Conservation (phyloP, 495 filamentous ascomycete genomes). For the Elaphomyces granulatus region DNA sequence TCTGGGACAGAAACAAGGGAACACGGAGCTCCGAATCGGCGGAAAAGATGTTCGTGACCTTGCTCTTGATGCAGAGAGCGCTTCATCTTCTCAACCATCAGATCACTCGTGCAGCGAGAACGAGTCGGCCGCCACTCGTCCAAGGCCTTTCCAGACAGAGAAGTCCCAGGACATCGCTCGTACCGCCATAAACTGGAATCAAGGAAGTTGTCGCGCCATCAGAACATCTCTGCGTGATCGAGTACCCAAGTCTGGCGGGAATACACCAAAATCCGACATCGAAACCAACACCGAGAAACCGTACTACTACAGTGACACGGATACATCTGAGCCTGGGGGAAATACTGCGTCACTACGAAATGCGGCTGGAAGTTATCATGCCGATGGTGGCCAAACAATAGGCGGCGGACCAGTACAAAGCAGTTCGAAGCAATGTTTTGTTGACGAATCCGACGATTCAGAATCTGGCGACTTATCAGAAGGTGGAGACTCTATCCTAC, state of each 20-base stretch:
- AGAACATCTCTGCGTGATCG: slow-evolving; percentile 23
- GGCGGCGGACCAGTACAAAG: slow-evolving; percentile 12
- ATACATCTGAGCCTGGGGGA: no score
- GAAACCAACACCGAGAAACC: no score
- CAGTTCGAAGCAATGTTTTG: slow-evolving; percentile 10
- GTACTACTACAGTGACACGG: no score
- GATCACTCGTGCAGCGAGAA: slow-evolving; percentile 6
- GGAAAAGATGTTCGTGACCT: no score
- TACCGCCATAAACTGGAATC: slow-evolving; percentile 29
- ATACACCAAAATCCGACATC: no score
- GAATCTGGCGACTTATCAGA: slow-evolving; percentile 17
- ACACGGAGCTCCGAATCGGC: slow-evolving; percentile 16
- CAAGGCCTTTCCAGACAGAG: no score
- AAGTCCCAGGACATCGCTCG: slow-evolving; percentile 13
- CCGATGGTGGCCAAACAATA: slow-evolving; percentile 12
- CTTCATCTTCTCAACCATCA: slow-evolving; percentile 21
- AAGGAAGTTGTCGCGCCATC: slow-evolving; percentile 21
- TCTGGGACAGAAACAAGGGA: slow-evolving; percentile 18
- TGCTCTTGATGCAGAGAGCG: slow-evolving; percentile 20
- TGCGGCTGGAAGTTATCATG: slow-evolving; percentile 4
- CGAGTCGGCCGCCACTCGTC: slow-evolving; percentile 1
- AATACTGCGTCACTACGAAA: slow-evolving; percentile 24
- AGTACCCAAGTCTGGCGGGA: no score
- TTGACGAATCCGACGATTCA: slow-evolving; percentile 26
- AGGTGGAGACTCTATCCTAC: slow-evolving; percentile 28